Conservation (phyloP, 805 yeast genomes). For the Suhomyces sp. region DNA sequence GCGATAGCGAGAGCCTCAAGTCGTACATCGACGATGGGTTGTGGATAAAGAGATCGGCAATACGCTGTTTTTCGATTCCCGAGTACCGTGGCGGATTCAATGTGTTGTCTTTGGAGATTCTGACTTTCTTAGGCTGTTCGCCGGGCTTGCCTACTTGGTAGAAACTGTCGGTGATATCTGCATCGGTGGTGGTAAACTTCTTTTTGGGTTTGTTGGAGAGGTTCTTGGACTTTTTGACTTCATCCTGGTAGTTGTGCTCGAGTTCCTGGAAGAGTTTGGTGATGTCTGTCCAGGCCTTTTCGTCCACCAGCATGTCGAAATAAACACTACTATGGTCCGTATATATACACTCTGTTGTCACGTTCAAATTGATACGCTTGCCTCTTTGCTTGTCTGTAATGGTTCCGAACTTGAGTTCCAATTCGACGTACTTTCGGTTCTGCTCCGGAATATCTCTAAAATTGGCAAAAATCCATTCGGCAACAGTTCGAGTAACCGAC, state of each 20-base stretch:
- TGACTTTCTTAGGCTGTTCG: slow-evolving; percentile 59
- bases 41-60: slow-evolving; percentile 69
- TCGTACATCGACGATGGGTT: slow-evolving; percentile 79
- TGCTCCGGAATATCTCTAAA: slow-evolving; percentile 60
- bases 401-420: slow-evolving; percentile 73
- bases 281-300: slow-evolving; percentile 57
- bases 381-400: slow-evolving; percentile 64
- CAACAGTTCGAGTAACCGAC: slow-evolving; percentile 74
- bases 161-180: slow-evolving; percentile 61
- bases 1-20: slow-evolving; percentile 67
- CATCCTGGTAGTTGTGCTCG: slow-evolving; percentile 48
- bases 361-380: slow-evolving; percentile 60
- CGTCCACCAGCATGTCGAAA: slow-evolving; percentile 66
- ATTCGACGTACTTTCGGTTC: slow-evolving; percentile 55
- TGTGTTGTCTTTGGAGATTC: slow-evolving; percentile 61
- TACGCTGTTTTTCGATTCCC: slow-evolving; percentile 68
- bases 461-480: slow-evolving; percentile 88
- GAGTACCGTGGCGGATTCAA: slow-evolving; percentile 65
- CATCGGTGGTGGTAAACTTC: slow-evolving; percentile 58
- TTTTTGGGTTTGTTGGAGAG: slow-evolving; percentile 33
- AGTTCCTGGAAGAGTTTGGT: slow-evolving; percentile 54
- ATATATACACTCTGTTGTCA: slow-evolving; percentile 64
- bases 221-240: slow-evolving; percentile 19
- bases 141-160: slow-evolving; percentile 62
- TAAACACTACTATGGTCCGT: slow-evolving; percentile 54